Evolutionary conservation across 2,329 filamentous ascomycete genomes (phyloP).

Genomic region (Sarocladium strictum): DNA sequence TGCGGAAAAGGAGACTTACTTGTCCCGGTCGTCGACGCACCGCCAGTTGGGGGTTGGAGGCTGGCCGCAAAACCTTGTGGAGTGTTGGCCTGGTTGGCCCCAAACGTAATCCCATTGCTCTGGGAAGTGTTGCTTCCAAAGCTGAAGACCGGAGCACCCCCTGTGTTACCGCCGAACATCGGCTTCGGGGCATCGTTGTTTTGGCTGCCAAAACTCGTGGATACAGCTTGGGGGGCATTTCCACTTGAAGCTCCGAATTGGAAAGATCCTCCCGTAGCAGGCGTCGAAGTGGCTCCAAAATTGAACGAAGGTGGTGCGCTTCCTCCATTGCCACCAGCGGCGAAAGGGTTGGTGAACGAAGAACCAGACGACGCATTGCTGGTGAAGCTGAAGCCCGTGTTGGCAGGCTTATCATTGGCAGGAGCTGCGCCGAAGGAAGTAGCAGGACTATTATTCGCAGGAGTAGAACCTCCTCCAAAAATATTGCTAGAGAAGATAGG

Average conservation of each 20-base stretch:
- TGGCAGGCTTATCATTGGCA: conserved; percentile 14
- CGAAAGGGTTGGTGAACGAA: conserved; percentile 35
- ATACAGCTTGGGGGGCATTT: not conserved
- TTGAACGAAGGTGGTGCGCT: conserved; percentile 11
- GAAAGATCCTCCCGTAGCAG: conserved; percentile 13
- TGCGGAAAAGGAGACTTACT: conserved; percentile 37
- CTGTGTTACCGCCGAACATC: conserved; percentile 15
- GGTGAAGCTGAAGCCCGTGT: conserved; percentile 17
- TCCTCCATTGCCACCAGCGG: conserved; percentile 19
- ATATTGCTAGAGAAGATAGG: conserved; percentile 33
- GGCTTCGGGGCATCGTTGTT: conserved; percentile 17
- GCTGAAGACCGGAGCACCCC: conserved; percentile 11
- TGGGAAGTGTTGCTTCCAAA: conserved; percentile 17
- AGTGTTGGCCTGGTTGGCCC: not conserved
- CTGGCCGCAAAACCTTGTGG: conserved; percentile 26
- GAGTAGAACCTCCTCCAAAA: conserved; percentile 25
- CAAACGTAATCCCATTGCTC: conserved; percentile 16
- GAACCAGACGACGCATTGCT: conserved; percentile 17
- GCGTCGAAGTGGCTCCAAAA: conserved; percentile 16
- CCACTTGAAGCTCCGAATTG: conserved; percentile 2
- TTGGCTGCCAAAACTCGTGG: conserved; percentile 33
- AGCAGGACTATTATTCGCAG: conserved; percentile 7
- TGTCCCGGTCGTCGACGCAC: conserved; percentile 39
- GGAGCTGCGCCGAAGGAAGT: conserved; percentile 16
- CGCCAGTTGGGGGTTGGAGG: conserved; percentile 36